Base-by-base conservation (phyloP, 805 yeast species). In the Wickerhamiella sergipiensis region DNA sequence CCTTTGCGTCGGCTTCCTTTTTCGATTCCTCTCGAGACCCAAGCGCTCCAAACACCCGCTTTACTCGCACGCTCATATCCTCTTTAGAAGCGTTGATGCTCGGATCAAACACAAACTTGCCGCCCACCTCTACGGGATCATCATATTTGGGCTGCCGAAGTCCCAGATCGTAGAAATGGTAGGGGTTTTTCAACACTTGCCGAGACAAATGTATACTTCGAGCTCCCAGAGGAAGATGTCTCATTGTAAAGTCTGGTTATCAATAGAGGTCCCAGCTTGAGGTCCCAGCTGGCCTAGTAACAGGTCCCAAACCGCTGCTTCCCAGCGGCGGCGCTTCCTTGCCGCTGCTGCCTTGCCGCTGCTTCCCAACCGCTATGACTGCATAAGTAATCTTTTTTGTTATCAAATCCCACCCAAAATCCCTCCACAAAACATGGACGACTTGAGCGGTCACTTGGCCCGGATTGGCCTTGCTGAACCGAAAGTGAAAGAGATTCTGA, bases 401-500 rank as follows among this genome's bases (percentile, higher is more conserved):
- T 29, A 29, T 29, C 33, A 29, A 29, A 29, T 29, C 33, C 33
- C 8, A 5, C 26, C 26, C 33, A 3, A 29, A 29, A 24, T 24
- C 26, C 26, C 26, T 29, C 33, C 33, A 29, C 33, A 36, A 21
- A 19, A 13, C 24, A 45, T 45, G 47, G 47, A 45, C 7, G 47
- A 29, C 7, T 17, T 45, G 24, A 26, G 36, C 39, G 31, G 24
- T 13, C 38, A 26, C 15, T 18, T 45, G 15, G 47, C 21, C n/a
- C 38, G 47, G 23, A 50, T 58, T 21, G 62, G 62, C 6, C 51
- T 60, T 24, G 62, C 53, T 45, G 57, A 52, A 5, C 49, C 56
- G 15, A 86, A 85, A 65, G 73, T 85, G 53, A 77, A 79, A 47
- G 97, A 92, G 63, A 81, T 88, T 52, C 66, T 79, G 51, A 90